Evolutionary conservation across 2,329 filamentous ascomycete genomes (phyloP), one percentile per base, ranked within the genome.

Genomic region (Aspergillus alliaceus): DNA sequence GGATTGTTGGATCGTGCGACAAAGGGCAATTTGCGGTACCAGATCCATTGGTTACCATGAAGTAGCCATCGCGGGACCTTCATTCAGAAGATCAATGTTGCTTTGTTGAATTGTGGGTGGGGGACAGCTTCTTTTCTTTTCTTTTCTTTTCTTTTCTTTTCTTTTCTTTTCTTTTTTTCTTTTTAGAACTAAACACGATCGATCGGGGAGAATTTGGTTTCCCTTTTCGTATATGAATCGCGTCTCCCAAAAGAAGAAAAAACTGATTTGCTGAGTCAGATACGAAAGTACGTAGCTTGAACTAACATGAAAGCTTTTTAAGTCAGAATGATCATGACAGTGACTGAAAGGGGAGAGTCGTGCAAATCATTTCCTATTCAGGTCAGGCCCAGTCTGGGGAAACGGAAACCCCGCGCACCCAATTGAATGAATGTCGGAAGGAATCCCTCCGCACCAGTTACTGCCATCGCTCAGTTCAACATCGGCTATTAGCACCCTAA

Each of bases 391-490:
- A 24, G 66, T 70, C 70, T 59, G 71, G 70, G 71, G 70, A 70
- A 59, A 71, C 61, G 66, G 55, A 64, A 64, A 65, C 67, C 67
- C 68, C 69, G 63, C 69, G 66, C 54, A 51, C 54, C 51, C 44
- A 31, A 40, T 46, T 27, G 35, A 39, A 39, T 14, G 47, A 49
- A 31, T 29, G 27, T 50, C 53, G 53, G 59, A 64, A 71, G 70
- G 71, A 73, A 73, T 70, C 56, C 66, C 69, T 73, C 71, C 71
- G 71, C 71, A 71, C 68, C 65, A 54, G 25, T 66, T 56, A 37
- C 59, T 49, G 51, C 58, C 58, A 40, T 63, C 53, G 62, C 57
- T 47, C 42, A 51, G 47, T 53, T 47, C 56, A 40, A 46, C 40
- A 51, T 48, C 40, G 25, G 32, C 54, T 59, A 51, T 40, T 27